Evolutionary conservation across 805 yeast species (phyloP).

Genomic region (Kregervanrija delftensis): DNA sequence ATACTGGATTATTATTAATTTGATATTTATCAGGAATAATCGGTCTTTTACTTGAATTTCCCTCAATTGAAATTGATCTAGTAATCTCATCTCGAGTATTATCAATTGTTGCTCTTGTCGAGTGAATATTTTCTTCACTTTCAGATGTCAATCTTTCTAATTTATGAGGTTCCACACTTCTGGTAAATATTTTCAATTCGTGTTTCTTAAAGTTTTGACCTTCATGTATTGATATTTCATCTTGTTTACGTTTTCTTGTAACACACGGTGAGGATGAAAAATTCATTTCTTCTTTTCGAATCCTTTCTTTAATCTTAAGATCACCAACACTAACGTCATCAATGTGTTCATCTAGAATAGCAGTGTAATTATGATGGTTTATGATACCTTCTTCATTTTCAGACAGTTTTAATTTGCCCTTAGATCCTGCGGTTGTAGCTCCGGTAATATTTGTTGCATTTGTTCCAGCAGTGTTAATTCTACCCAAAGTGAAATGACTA

Average conservation of each 20-base stretch:
- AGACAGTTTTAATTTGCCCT: background rate
- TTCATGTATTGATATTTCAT: background rate
- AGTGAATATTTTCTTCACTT: too few species aligned
- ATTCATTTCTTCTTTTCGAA: conserved; percentile 1
- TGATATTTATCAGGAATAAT: conserved; percentile 10
- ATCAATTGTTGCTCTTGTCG: too few species aligned
- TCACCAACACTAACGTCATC: background rate
- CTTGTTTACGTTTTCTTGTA: conserved; percentile 2
- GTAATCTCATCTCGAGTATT: too few species aligned
- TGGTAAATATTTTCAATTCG: background rate
- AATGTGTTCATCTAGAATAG: background rate
- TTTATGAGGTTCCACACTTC: too few species aligned
- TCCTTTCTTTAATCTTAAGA: background rate
- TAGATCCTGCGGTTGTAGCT: background rate
- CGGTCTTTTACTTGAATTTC: background rate
- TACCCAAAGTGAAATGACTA: conserved; percentile 5
- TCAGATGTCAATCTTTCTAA: too few species aligned
- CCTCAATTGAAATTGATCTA: background rate
- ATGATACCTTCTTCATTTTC: background rate
- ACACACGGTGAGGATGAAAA: conserved; percentile 9
- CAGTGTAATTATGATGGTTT: background rate
- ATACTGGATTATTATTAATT: conserved; percentile 11
- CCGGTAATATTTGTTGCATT: conserved; percentile 6
- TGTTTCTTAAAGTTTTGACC: background rate
- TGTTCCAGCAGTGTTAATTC: conserved; percentile 7